Conservation (phyloP, 2,329 filamentous ascomycete species). For the Cladophialophora exuberans region DNA sequence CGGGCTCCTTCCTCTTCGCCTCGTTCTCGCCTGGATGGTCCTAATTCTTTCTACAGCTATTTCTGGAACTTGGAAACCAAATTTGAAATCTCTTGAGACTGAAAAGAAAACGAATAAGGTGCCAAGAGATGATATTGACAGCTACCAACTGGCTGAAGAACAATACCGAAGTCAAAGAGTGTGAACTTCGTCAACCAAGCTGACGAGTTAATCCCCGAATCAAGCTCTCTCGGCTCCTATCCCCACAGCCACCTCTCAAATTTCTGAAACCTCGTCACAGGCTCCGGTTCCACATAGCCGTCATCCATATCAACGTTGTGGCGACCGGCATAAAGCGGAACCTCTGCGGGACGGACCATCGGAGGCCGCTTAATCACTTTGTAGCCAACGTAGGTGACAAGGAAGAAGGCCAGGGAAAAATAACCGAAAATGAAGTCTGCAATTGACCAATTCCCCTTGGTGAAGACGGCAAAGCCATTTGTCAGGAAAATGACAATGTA, state of each 20-base stretch:
- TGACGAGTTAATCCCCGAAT: too few relatives aligned
- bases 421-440: constrained; percentile 13
- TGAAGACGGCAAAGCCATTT: constrained; percentile 12
- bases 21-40: too few relatives aligned
- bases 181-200: too few relatives aligned
- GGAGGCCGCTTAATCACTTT: background rate
- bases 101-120: too few relatives aligned
- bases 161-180: too few relatives aligned
- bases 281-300: background rate
- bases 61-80: too few relatives aligned
- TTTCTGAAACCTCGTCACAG: background rate
- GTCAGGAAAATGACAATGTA: constrained; percentile 8
- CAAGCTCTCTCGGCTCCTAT: too few relatives aligned
- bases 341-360: background rate
- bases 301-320: background rate
- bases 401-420: constrained; percentile 1
- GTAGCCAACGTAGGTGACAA: constrained; percentile 5
- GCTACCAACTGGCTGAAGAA: too few relatives aligned
- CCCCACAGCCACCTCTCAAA: background rate
- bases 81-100: too few relatives aligned
- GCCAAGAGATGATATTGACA: too few relatives aligned
- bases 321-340: background rate
- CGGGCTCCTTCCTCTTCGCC: too few relatives aligned
- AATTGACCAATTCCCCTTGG: constrained; percentile 5
- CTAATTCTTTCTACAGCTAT: too few relatives aligned